These are phyloP conservation scores for Neofusicoccum sp. DNA, from an alignment of 2,329 filamentous ascomycete genomes.

Conservation along the genomic window DNA sequence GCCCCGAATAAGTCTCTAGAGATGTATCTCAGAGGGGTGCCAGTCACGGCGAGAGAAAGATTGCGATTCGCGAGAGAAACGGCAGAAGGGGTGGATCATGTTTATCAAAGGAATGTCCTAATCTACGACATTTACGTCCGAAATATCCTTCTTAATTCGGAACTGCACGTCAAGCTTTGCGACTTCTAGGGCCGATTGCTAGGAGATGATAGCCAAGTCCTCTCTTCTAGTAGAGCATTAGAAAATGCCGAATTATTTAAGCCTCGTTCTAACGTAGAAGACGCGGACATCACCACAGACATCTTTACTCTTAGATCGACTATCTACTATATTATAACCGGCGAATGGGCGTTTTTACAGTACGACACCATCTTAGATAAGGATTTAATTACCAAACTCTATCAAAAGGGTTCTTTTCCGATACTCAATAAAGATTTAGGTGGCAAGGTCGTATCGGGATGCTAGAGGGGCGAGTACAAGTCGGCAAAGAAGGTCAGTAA, in stretches of 20 bases:
- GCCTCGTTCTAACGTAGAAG: conserved; percentile 25
- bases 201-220: conserved; percentile 21
- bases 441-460: conserved; percentile 26
- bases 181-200: conserved; percentile 25
- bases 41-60: not conserved
- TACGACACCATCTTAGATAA: conserved; percentile 27
- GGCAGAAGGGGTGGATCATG: conserved; percentile 24
- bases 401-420: conserved; percentile 23
- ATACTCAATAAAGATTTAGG: conserved; percentile 17
- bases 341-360: conserved; percentile 26
- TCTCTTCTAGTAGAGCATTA: conserved; percentile 23
- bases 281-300: conserved; percentile 26
- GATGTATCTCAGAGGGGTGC: conserved; percentile 22
- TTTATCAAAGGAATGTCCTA: conserved; percentile 23
- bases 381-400: conserved; percentile 25
- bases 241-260: conserved; percentile 29
- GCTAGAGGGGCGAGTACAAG: conserved; percentile 27
- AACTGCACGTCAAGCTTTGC: conserved; percentile 22
- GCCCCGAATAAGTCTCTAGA: conserved; percentile 24
- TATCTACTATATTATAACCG: conserved; percentile 29
- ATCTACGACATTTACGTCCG: conserved; percentile 14
- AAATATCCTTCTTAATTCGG: conserved; percentile 19
- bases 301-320: conserved; percentile 30
- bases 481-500: conserved; percentile 24
- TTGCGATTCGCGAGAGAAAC: conserved; percentile 14